Conservation (phyloP, 306 rosid genomes). For the Lathyrus tuberosus region DNA sequence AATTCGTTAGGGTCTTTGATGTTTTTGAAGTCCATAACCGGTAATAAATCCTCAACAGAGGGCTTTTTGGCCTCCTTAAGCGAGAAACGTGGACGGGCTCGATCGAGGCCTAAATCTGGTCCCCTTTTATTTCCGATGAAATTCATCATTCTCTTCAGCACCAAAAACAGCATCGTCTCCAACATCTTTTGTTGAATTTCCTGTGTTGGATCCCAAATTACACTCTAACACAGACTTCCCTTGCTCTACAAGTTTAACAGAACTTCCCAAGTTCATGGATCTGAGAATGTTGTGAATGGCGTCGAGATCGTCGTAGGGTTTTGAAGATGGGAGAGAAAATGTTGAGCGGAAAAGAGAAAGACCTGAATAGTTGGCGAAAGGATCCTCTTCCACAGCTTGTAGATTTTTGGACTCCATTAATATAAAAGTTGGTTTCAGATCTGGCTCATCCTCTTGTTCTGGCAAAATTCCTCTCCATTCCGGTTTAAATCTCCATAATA, state of each 20-base stretch:
- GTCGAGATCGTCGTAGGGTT: constrained; percentile 49
- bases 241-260: constrained; percentile 51
- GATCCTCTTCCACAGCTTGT: constrained; percentile 57
- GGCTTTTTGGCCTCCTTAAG: constrained; percentile 55
- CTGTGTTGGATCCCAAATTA: constrained; percentile 32
- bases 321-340: constrained; percentile 29
- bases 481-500: too few species aligned
- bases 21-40: constrained; percentile 53
- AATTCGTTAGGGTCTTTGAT: constrained; percentile 68
- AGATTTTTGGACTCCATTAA: too few species aligned
- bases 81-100: constrained; percentile 69
- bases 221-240: constrained; percentile 47
- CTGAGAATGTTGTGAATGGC: constrained; percentile 59
- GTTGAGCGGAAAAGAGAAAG: constrained; percentile 56
- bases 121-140: constrained; percentile 57
- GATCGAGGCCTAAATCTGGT: constrained; percentile 73
- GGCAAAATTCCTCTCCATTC: too few species aligned
- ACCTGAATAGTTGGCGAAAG: constrained; percentile 59
- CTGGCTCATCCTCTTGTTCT: too few species aligned
- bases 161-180: constrained; percentile 30
- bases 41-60: constrained; percentile 54
- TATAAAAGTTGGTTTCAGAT: too few species aligned
- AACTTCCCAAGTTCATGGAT: constrained; percentile 60
- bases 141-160: constrained; percentile 45
- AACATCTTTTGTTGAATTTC: constrained; percentile 25